Evolutionary conservation across 2,329 filamentous ascomycete species (phyloP), one percentile per base, ranked within the genome.

Genomic region (Orbilia ellipsospora): DNA sequence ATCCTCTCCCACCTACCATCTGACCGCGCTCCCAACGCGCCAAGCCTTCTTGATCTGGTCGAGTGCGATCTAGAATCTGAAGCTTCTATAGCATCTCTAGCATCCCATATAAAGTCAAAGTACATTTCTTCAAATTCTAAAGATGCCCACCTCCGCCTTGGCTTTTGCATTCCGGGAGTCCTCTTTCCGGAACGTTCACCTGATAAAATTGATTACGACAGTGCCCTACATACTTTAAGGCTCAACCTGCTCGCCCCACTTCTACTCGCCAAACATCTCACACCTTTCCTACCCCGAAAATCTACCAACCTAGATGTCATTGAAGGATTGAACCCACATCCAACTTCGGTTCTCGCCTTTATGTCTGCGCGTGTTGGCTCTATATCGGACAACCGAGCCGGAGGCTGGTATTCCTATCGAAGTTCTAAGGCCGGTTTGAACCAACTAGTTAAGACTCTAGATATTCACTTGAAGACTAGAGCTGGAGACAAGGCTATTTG

Each of bases 371-470:
- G 92, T 51, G 90, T 96, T 0, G 92, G 92, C 8, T 90, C 87
- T 36, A 90, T 90, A 20, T 84, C 86, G 0, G 91, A 94, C 79
- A 64, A 64, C 20, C 4, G 18, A 20, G 84, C 89, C 0, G 92
- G 92, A 1, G 92, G 92, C 0, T 95, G 92, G 92, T 96, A 93
- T 81, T 89, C 86, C 67, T 95, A 95, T 82, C 89, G 92, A 13
- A 88, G 90, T 6, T 90, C 88, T 63, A 96, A 95, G 82, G 51
- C 91, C 0, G 91, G 86, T 1, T 88, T 94, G 2, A 92, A 90
- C 77, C 90, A 90, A 80, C 70, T 93, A 12, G 88, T 88, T 6
- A 91, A 89, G 82, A 90, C 87, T 5, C 89, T 93, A 76, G 92
- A 95, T 81, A 85, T 90, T 28, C 87, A 89, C 80, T 82, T 95